A percentile compares a stretch with the other conserved stretches of the same genome.
These are phyloP conservation scores for Nadsonia fulvescens DNA, from an alignment of 805 yeast genomes.

Conservation along the genomic window DNA sequence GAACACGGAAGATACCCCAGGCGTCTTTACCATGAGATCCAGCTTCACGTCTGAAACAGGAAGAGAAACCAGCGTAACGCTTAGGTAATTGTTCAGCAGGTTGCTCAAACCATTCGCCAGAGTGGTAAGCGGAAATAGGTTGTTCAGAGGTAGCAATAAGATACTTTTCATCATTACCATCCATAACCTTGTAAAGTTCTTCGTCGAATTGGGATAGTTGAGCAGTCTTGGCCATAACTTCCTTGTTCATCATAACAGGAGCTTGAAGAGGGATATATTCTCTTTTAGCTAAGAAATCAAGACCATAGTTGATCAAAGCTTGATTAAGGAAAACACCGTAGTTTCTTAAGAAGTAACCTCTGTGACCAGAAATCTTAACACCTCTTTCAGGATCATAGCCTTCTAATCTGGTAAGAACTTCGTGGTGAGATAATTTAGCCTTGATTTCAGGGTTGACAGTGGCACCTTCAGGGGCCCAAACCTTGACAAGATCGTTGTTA, in stretches of 20 bases:
- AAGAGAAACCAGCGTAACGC: conserved; percentile 93
- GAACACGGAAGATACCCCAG: conserved; percentile 99
- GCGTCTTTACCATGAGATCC: conserved; percentile 99
- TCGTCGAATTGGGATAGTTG: conserved; percentile 96
- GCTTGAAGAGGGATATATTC: conserved; percentile 89
- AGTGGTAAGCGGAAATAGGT: conserved; percentile 95
- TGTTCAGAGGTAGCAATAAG: conserved; percentile 97
- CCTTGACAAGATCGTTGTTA: conserved; percentile 70
- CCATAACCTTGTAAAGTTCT: conserved; percentile 90
- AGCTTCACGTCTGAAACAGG: conserved; percentile 99
- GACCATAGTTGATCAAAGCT: conserved; percentile 93
- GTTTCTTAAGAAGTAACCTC: conserved; percentile 91
- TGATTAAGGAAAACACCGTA: conserved; percentile 95
- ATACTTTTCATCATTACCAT: conserved; percentile 95
- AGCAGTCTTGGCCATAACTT: conserved; percentile 97
- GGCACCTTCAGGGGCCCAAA: conserved; percentile 70
- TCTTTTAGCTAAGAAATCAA: conserved; percentile 58
- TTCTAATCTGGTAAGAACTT: conserved; percentile 79
- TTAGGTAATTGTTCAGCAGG: conserved; percentile 94
- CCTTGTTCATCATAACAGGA: conserved; percentile 99
- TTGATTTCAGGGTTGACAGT: conserved; percentile 49
- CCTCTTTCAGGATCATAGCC: conserved; percentile 99
- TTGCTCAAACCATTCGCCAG: conserved; percentile 95
- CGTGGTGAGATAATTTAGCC: conserved; percentile 88
- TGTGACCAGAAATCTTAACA: conserved; percentile 91